Conservation (phyloP, 208 protist genomes). For the Leishmania aethiopica region DNA sequence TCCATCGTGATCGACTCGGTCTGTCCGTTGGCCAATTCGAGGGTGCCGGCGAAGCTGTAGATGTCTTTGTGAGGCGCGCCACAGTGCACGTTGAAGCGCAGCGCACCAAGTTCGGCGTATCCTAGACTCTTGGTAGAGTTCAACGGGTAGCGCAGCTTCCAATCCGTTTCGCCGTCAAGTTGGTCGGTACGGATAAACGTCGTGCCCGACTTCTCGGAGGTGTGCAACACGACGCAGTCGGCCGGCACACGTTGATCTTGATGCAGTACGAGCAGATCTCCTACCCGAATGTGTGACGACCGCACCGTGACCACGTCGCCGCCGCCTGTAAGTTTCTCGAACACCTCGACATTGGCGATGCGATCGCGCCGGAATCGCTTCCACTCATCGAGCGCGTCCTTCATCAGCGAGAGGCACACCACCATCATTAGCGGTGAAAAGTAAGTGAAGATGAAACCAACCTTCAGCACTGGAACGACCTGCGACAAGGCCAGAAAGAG, state of each 20-base stretch:
- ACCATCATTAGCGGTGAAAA: slow-evolving; percentile 94
- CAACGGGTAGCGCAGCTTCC: slow-evolving; percentile 92
- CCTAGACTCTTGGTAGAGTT: slow-evolving; percentile 51
- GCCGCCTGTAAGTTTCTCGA: slow-evolving; percentile 54
- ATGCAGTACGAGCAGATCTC: slow-evolving; percentile 93
- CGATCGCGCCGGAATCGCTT: slow-evolving; percentile 91
- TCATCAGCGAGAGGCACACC: slow-evolving; percentile 87
- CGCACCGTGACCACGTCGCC: slow-evolving; percentile 57
- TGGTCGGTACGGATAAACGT: slow-evolving; percentile 98
- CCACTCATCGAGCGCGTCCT: slow-evolving; percentile 96
- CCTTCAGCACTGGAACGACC: slow-evolving; percentile 73
- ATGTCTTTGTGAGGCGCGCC: slow-evolving; percentile 95
- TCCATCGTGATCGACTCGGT: slow-evolving; percentile 89
- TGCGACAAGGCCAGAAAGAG: slow-evolving; percentile 87
- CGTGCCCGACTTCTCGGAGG: slow-evolving; percentile 93
- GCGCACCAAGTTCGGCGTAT: slow-evolving; percentile 31
- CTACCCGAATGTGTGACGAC: slow-evolving; percentile 92
- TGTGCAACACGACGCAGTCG: slow-evolving; percentile 97
- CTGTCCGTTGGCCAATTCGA: slow-evolving; percentile 52
- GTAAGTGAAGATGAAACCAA: slow-evolving; percentile 96
- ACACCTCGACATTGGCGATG: slow-evolving; percentile 76
- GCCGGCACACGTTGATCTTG: slow-evolving; percentile 95
- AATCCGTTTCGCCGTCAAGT: slow-evolving; percentile 99
- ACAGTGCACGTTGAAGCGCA: slow-evolving; percentile 73
- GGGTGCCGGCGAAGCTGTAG: slow-evolving; percentile 95